Conservation (phyloP, 768 basidiomycete genomes). For the Tremella yokohamensis region DNA sequence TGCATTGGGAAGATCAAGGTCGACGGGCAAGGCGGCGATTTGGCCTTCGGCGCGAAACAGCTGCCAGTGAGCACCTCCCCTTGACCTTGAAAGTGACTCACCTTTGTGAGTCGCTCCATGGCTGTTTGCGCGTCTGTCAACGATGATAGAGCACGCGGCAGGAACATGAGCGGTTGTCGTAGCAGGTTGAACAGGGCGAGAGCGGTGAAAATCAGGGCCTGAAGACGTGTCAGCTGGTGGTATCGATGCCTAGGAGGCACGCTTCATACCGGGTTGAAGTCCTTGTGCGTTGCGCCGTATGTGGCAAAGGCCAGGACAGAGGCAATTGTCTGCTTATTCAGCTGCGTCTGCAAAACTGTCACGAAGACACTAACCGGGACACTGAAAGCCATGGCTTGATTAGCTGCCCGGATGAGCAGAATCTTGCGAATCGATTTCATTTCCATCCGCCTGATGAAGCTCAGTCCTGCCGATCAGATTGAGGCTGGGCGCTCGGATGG, state of each 20-base stretch:
- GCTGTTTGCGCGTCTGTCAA: constrained; percentile 67
- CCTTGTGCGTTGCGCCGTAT: constrained; percentile 59
- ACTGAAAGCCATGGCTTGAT: constrained; percentile 53
- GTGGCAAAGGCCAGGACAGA: constrained; percentile 66
- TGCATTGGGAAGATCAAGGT: constrained; percentile 56
- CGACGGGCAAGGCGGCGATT: constrained; percentile 54
- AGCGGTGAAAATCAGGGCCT: constrained; percentile 65
- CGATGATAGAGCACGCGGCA: constrained; percentile 56
- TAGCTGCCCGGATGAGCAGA: constrained; percentile 62
- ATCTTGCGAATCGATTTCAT: constrained; percentile 61
- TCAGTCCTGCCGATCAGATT: constrained; percentile 55
- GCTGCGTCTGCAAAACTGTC: not conserved
- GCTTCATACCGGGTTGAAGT: constrained; percentile 56
- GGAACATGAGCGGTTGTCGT: constrained; percentile 59
- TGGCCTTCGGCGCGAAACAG: constrained; percentile 61
- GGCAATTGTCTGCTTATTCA: constrained; percentile 59
- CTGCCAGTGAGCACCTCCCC: constrained; percentile 9
- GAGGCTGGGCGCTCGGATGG: not conserved
- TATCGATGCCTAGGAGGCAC: not conserved
- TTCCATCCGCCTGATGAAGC: constrained; percentile 58
- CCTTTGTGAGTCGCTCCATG: constrained; percentile 55
- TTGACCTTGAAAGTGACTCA: constrained; percentile 9
- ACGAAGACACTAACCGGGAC: constrained; percentile 9
- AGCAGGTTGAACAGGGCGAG: constrained; percentile 63
- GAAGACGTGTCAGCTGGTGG: not conserved